A percentile compares a stretch with the other conserved stretches of the same genome.
phyloP scores from a whole-genome alignment of 2,329 filamentous ascomycete genomes.

The Parafenestella ontariensis region DNA sequence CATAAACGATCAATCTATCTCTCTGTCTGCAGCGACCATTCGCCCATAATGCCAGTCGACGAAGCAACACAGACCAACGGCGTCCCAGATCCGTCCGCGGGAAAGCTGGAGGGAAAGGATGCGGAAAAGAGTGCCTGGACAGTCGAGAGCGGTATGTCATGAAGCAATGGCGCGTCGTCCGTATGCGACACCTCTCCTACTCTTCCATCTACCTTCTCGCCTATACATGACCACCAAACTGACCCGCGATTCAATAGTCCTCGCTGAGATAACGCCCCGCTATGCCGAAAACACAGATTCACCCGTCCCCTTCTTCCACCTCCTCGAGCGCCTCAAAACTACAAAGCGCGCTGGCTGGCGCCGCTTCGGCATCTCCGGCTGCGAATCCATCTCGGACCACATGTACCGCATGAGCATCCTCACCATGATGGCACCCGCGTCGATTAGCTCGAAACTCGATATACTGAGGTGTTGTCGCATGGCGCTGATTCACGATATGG shows the following conservation, averaged over 20 bases:
- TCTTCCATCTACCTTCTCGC: background rate
- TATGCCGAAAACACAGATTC: slow-evolving; percentile 69
- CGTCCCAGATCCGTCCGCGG: slow-evolving; percentile 44
- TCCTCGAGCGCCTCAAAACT: slow-evolving; percentile 92
- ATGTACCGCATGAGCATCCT: slow-evolving; percentile 99
- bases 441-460: slow-evolving; percentile 75
- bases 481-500: slow-evolving; percentile 98
- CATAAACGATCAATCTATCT: background rate
- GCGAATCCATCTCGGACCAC: slow-evolving; percentile 95
- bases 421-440: slow-evolving; percentile 84
- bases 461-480: slow-evolving; percentile 88
- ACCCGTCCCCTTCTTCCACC: slow-evolving; percentile 90
- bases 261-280: slow-evolving; percentile 67
- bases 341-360: slow-evolving; percentile 97
- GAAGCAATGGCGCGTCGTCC: slow-evolving; percentile 30
- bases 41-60: slow-evolving; percentile 32
- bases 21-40: slow-evolving; percentile 10
- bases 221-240: background rate
- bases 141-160: slow-evolving; percentile 55
- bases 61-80: slow-evolving; percentile 53
- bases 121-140: slow-evolving; percentile 46
- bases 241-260: slow-evolving; percentile 56
- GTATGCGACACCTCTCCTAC: slow-evolving; percentile 42
- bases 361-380: slow-evolving; percentile 76
- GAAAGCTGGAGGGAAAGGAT: slow-evolving; percentile 41